phyloP scores from a whole-genome alignment of 2,329 filamentous ascomycete species.

The Alternaria longipes region DNA sequence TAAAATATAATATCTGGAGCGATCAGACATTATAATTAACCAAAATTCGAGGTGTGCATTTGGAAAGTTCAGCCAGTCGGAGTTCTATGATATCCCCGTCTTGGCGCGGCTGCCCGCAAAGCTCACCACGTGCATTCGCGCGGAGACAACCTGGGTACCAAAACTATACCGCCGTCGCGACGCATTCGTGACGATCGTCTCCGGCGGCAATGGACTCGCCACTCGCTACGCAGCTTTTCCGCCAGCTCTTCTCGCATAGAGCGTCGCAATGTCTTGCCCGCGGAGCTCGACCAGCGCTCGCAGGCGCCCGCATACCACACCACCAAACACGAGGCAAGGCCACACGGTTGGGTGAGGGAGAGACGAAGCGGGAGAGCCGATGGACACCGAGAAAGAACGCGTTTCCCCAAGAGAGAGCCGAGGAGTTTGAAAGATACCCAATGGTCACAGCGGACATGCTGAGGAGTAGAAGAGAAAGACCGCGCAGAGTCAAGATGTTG shows the following conservation, averaged over 20 bases:
- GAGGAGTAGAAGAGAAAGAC: constrained; percentile 75
- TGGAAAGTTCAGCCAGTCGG: constrained; percentile 18
- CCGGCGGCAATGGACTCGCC: constrained; percentile 78
- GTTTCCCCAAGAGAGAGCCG: constrained; percentile 77
- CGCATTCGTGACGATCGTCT: constrained; percentile 15
- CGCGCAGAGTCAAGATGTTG: constrained; percentile 92
- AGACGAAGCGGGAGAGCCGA: constrained; percentile 68
- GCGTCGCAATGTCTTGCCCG: constrained; percentile 63
- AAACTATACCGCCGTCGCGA: constrained; percentile 26
- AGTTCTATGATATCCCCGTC: constrained; percentile 33
- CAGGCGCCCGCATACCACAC: constrained; percentile 48
- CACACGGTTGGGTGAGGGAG: constrained; percentile 39
- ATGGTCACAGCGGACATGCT: constrained; percentile 85
- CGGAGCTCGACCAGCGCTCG: constrained; percentile 50
- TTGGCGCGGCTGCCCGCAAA: constrained; percentile 42
- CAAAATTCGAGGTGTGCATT: constrained; percentile 1
- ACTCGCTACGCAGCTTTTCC: constrained; percentile 78
- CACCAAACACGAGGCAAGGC: constrained; percentile 44
- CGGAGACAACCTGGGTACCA: constrained; percentile 20
- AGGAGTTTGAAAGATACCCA: constrained; percentile 84
- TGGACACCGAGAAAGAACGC: constrained; percentile 88
- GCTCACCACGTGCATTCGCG: constrained; percentile 36
- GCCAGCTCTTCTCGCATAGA: constrained; percentile 82
- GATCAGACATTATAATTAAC: constrained; percentile 43
- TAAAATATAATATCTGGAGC: constrained; percentile 67